phyloP scores from a whole-genome alignment of 1,139 yeast species.

The Wickerhamomyces sp. region DNA sequence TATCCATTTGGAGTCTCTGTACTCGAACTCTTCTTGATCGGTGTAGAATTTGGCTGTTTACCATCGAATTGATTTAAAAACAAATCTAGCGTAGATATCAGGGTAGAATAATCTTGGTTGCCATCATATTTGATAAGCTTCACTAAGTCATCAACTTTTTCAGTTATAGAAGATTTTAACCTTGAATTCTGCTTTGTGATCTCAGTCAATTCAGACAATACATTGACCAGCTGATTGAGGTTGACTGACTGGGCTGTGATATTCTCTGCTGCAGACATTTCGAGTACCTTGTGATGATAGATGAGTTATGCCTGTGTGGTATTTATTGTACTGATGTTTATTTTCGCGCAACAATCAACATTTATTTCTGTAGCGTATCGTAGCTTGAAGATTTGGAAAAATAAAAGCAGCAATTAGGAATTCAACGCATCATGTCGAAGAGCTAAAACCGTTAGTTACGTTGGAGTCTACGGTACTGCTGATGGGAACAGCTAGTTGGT shows the following conservation, averaged over 20 bases:
- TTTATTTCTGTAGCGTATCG: too few species aligned
- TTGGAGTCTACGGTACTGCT: too few species aligned
- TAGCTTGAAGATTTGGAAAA: too few species aligned
- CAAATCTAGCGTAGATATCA: constrained; percentile 7
- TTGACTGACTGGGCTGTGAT: constrained; percentile 22
- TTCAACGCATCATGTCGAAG: too few species aligned
- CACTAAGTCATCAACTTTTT: constrained; percentile 15
- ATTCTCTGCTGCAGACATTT: constrained; percentile 15
- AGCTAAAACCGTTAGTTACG: too few species aligned
- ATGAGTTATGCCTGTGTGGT: too few species aligned
- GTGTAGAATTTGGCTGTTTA: background rate
- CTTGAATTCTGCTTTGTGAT: constrained; percentile 6
- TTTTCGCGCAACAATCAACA: too few species aligned
- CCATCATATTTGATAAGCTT: constrained; percentile 11
- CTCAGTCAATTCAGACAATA: constrained; percentile 10
- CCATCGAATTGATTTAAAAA: constrained; percentile 9
- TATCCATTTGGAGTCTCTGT: background rate
- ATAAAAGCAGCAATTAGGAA: too few species aligned
- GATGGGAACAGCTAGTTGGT: too few species aligned
- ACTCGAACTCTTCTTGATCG: background rate
- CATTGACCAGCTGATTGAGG: constrained; percentile 13
- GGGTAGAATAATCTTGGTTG: constrained; percentile 4
- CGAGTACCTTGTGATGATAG: too few species aligned
- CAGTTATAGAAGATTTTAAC: constrained; percentile 12
- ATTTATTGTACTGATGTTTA: too few species aligned